Conservation (phyloP, 768 basidiomycete genomes). For the Tulasnella sp. region DNA sequence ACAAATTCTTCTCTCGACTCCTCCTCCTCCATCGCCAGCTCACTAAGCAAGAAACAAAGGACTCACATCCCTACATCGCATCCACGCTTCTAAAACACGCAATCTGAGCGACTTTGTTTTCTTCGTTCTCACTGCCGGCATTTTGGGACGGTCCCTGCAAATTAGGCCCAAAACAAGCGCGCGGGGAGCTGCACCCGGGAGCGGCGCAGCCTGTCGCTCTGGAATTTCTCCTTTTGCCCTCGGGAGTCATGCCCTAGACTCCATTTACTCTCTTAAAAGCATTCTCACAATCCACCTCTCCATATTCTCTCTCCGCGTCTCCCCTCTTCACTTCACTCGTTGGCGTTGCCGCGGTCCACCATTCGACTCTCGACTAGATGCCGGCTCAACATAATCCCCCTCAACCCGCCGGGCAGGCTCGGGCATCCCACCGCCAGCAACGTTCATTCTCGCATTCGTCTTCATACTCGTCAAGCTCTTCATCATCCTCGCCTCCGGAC, state of each 20-base stretch:
- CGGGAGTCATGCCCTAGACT: background rate
- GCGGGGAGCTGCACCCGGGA: background rate
- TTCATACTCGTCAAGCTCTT: background rate
- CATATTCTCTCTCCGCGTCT: background rate
- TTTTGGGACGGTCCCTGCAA: background rate
- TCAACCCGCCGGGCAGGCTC: background rate
- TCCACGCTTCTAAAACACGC: background rate
- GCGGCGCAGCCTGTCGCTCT: background rate
- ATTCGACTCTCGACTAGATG: background rate
- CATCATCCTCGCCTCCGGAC: constrained; percentile 1
- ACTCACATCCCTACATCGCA: background rate
- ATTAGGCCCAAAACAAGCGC: background rate
- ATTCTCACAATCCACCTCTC: background rate
- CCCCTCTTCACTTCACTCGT: background rate
- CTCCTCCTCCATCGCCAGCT: background rate
- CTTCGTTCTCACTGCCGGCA: background rate
- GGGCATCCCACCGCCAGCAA: background rate
- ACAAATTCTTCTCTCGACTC: background rate
- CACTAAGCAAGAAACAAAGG: background rate
- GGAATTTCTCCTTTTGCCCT: background rate
- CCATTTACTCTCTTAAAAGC: background rate
- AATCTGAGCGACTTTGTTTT: background rate
- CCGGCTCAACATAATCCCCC: background rate
- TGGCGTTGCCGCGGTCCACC: background rate
- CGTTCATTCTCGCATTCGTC: background rate